phyloP scores from a whole-genome alignment of 805 yeast genomes.

The Nadsonia fulvescens region DNA sequence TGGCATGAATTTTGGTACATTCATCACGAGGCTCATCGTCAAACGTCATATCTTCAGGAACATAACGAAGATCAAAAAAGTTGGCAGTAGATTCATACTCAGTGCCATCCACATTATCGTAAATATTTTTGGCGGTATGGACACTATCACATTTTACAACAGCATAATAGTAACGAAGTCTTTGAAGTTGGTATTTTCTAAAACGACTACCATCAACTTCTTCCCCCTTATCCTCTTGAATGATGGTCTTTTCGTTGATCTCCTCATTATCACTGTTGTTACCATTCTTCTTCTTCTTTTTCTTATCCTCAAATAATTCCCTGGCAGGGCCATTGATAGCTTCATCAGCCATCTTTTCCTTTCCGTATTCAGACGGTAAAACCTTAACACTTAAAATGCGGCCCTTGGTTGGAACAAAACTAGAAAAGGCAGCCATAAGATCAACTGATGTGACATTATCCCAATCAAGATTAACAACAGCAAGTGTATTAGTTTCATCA shows the following conservation, averaged over 20 bases:
- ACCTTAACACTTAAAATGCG: conserved; percentile 48
- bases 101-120: conserved; percentile 80
- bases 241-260: conserved; percentile 48
- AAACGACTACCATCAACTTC: conserved; percentile 75
- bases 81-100: conserved; percentile 94
- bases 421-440: conserved; percentile 66
- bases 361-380: conserved; percentile 84
- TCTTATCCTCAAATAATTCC: conserved; percentile 46
- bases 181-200: conserved; percentile 80
- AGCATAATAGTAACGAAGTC: conserved; percentile 86
- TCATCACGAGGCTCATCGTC: conserved; percentile 58
- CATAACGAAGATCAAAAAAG: conserved; percentile 75
- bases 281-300: conserved; percentile 20
- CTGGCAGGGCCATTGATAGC: conserved; percentile 85
- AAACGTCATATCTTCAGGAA: conserved; percentile 86
- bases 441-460: conserved; percentile 81
- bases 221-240: conserved; percentile 67
- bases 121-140: conserved; percentile 53
- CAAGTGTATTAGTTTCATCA: conserved; percentile 66
- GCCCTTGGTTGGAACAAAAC: conserved; percentile 62
- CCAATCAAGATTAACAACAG: conserved; percentile 96
- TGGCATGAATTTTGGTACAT: conserved; percentile 54
- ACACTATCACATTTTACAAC: conserved; percentile 68
- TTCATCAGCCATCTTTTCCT: conserved; percentile 76
- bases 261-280: conserved; percentile 20